These are phyloP conservation scores for Irineochytrium annulatum DNA, from an alignment of 192 early-diverging fungal genomes.

Conservation along the genomic window DNA sequence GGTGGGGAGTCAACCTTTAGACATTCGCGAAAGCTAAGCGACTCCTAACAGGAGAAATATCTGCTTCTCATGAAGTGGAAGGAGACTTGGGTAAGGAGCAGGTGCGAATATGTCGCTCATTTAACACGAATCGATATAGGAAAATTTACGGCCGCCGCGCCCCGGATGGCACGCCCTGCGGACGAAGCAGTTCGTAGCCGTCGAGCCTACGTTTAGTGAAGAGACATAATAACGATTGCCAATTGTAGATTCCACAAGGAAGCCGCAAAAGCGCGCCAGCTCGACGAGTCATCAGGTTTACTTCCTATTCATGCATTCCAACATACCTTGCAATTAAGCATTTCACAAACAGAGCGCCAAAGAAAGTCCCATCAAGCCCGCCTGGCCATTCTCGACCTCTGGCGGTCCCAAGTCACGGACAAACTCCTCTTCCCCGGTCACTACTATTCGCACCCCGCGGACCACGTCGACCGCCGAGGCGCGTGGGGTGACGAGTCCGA, in stretches of 20 bases:
- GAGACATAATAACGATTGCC: too few species aligned
- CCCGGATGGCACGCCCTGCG: conserved; percentile 20
- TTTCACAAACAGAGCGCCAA: conserved; percentile 8
- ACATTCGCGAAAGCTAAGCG: background rate
- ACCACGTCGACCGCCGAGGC: too few species aligned
- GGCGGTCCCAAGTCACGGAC: conserved; percentile 20
- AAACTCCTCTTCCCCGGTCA: conserved; percentile 20
- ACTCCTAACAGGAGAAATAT: conserved; percentile 11
- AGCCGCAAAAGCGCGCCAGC: conserved; percentile 10
- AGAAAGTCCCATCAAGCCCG: conserved; percentile 21
- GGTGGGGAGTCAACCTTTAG: background rate
- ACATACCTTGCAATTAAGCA: background rate
- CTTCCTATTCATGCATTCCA: background rate
- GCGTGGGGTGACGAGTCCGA: too few species aligned
- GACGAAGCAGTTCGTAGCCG: too few species aligned
- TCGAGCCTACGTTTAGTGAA: too few species aligned
- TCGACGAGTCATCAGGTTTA: conserved; percentile 12
- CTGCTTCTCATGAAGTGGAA: conserved; percentile 14
- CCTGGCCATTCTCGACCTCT: conserved; percentile 22
- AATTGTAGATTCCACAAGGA: conserved; percentile 12
- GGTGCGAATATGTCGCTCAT: background rate
- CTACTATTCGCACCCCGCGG: too few species aligned
- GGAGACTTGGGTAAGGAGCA: conserved; percentile 19
- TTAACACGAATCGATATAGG: conserved; percentile 5
- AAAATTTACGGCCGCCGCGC: conserved; percentile 12